Evolutionary conservation across 1,284 basidiomycete species (phyloP).

Genomic region (Pseudozyma tsukubaensis): DNA sequence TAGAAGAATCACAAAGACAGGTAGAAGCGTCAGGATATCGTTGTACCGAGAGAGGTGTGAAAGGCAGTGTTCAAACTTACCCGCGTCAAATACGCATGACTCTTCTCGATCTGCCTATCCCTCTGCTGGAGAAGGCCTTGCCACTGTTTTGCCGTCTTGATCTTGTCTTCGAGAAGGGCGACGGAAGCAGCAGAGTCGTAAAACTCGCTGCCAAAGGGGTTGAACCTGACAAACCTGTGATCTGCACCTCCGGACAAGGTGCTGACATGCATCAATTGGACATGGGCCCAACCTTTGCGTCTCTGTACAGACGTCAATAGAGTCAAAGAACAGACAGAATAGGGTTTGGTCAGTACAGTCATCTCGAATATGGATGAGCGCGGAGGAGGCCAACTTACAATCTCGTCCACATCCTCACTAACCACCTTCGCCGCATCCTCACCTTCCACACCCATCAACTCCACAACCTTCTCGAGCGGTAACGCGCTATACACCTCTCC

Average conservation of each 20-base stretch:
- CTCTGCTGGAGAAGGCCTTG: constrained; percentile 36
- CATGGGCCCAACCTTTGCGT: constrained; percentile 38
- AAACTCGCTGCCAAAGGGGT: constrained; percentile 25
- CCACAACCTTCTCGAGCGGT: constrained; percentile 77
- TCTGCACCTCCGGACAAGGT: constrained; percentile 4
- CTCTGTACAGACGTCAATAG: constrained; percentile 3
- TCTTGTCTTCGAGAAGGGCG: constrained; percentile 31
- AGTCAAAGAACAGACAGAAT: not conserved
- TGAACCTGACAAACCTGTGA: constrained; percentile 37
- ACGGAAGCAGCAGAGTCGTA: constrained; percentile 31
- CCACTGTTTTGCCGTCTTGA: constrained; percentile 45
- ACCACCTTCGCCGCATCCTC: constrained; percentile 73
- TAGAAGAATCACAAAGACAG: not conserved
- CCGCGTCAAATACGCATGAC: constrained; percentile 30
- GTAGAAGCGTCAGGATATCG: not conserved
- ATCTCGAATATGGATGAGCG: not conserved
- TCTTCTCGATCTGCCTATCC: constrained; percentile 40
- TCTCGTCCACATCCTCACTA: constrained; percentile 75
- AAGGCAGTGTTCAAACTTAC: constrained; percentile 10
- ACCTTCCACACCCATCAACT: constrained; percentile 72
- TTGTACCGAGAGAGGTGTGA: not conserved
- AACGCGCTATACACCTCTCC: constrained; percentile 82
- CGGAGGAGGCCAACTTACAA: constrained; percentile 73
- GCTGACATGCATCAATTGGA: too few relatives aligned
- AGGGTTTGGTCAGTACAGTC: not conserved